Percentiles rank a stretch among this genome's conserved stretches.
Evolutionary conservation across 2,329 filamentous ascomycete genomes (phyloP).

Genomic region (Fusarium coicis): DNA sequence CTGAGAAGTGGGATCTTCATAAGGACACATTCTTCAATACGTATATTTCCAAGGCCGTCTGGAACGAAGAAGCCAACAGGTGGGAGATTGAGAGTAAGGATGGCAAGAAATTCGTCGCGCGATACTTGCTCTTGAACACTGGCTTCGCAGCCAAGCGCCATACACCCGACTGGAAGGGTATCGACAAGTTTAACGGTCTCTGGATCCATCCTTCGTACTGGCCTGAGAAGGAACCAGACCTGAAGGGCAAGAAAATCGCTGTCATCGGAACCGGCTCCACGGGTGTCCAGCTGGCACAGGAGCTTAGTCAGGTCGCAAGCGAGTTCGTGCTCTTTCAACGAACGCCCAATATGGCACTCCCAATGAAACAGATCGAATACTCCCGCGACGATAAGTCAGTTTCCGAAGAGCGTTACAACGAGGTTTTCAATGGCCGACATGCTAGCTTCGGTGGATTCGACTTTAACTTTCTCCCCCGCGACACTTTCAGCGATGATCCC

Average conservation of each 20-base stretch:
- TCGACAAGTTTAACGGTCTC: neutral
- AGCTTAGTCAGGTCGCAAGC: neutral
- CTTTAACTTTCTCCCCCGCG: neutral
- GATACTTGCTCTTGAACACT: neutral
- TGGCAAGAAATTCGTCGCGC: neutral
- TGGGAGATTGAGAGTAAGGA: neutral
- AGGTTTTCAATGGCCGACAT: neutral
- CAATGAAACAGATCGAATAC: neutral
- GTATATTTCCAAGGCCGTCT: constrained; percentile 50
- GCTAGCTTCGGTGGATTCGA: neutral
- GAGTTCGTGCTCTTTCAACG: neutral
- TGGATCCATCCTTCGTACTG: neutral
- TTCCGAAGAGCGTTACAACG: accelerated
- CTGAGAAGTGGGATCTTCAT: constrained; percentile 5
- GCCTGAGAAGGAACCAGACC: neutral
- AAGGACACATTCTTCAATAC: constrained; percentile 39
- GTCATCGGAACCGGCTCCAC: neutral
- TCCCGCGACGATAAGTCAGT: accelerated
- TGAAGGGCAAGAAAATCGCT: neutral
- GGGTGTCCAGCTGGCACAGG: neutral
- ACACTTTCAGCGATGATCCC: neutral
- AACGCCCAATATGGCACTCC: neutral
- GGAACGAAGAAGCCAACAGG: neutral
- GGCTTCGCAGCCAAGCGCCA: neutral
- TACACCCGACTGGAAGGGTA: neutral